Base-by-base conservation (phyloP, 2,329 filamentous ascomycete species). In the Pseudogymnoascus sp. region DNA sequence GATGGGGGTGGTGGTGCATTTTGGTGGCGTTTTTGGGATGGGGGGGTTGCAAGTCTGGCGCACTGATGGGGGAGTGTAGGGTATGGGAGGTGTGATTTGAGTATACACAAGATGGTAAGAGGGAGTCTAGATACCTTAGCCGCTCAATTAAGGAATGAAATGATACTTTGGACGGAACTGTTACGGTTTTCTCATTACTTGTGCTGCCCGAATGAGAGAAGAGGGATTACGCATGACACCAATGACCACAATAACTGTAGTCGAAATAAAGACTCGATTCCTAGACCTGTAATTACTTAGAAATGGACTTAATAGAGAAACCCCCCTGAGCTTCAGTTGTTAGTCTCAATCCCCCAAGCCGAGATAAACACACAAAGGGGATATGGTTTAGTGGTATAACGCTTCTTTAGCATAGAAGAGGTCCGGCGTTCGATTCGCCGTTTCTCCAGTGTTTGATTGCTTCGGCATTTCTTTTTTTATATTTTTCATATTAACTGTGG, bases 351-450 rank as follows among this genome's bases (percentile, higher is more conserved):
- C 21, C 44, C 8, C 7, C 28, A 31, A 25, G 23, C 21, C 21
- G 23, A 25, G 23, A 25, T 25, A 25, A 25, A 6, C 23, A 25
- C 23, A 25, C 25, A 56, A 56, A 56, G 50, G 50, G 50, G 50
- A 56, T 56, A 56, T 56, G 50, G 50, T 56, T 56, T 56, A 56
- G 50, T 56, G 50, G 50, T 56, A 56, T 56, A 56, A 56, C 50
- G 50, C 50, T 56, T 56, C 50, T 56, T 56, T 56, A 56, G 50
- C 50, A 56, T 56, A 56, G 50, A 56, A 56, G 50, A 56, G 50
- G 50, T 56, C 50, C 50, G 50, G 50, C 50, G 50, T 56, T 56
- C 50, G 50, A 56, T 56, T 56, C 50, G 50, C 50, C 50, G 50
- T 56, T 56, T 56, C 50, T 56, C 50, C 50, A 56, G 23, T 25